A percentile compares a stretch with the other conserved stretches of the same genome.
phyloP scores from a whole-genome alignment of 257 asterid genomes.

The Fraxinus pennsylvanica region DNA sequence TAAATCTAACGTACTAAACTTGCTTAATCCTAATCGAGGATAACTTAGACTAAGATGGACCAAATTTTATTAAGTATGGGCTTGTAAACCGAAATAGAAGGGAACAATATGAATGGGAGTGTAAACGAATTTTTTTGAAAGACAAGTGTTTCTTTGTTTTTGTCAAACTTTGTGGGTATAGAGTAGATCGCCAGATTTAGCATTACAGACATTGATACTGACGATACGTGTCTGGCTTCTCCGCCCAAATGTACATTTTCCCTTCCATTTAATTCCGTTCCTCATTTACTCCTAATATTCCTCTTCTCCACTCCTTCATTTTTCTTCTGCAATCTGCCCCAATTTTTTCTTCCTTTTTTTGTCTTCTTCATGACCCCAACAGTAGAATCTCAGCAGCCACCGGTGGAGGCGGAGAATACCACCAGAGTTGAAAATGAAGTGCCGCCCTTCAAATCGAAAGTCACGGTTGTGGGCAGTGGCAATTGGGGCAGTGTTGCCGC shows the following conservation, averaged over 20 bases:
- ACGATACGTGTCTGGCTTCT: conserved; percentile 56
- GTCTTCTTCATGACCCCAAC: conserved; percentile 43
- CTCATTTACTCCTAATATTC: conserved; percentile 25
- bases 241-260: conserved; percentile 45
- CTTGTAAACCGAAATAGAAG: too few relatives aligned
- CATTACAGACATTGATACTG: conserved; percentile 41
- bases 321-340: conserved; percentile 21
- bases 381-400: conserved; percentile 23
- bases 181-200: conserved; percentile 62
- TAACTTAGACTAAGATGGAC: too few relatives aligned
- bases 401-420: conserved; percentile 12
- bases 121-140: too few relatives aligned
- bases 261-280: conserved; percentile 31
- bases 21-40: too few relatives aligned
- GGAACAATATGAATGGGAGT: too few relatives aligned
- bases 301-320: not conserved
- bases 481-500: conserved; percentile 98
- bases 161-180: conserved; percentile 17
- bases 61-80: too few relatives aligned
- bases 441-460: conserved; percentile 45
- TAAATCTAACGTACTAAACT: too few relatives aligned
- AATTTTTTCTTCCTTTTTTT: not conserved
- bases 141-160: too few relatives aligned
- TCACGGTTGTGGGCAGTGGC: conserved; percentile 88
- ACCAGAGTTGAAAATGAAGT: conserved; percentile 13